A percentile compares a stretch with the other conserved stretches of the same genome.
These are phyloP conservation scores for Talaromyces sp. DNA, from an alignment of 2,329 filamentous ascomycete genomes.

Conservation along the genomic window DNA sequence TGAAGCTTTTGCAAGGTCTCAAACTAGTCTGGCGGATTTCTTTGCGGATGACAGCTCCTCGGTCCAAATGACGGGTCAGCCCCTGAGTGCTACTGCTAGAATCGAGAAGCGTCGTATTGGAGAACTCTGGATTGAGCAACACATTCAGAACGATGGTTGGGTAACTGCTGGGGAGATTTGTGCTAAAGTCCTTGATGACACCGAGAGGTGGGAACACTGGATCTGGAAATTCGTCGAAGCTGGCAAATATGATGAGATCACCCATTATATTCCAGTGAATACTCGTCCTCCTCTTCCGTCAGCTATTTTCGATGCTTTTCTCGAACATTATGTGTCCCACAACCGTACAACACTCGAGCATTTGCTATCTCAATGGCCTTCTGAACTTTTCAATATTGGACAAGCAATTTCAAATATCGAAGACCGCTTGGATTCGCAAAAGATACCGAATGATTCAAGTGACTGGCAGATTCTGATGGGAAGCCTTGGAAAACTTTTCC, in stretches of 20 bases:
- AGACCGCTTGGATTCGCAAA: constrained; percentile 71
- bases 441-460: constrained; percentile 70
- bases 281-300: constrained; percentile 74
- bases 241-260: constrained; percentile 84
- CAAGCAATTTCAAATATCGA: constrained; percentile 75
- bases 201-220: constrained; percentile 90
- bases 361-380: constrained; percentile 76
- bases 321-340: constrained; percentile 80
- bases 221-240: constrained; percentile 86
- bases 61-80: constrained; percentile 57
- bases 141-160: constrained; percentile 75
- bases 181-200: constrained; percentile 74
- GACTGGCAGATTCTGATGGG: constrained; percentile 92
- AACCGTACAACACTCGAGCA: constrained; percentile 73
- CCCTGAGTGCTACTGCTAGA: constrained; percentile 64
- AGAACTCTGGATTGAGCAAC: constrained; percentile 86
- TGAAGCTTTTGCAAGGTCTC: constrained; percentile 32
- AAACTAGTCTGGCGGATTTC: constrained; percentile 59
- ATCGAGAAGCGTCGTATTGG: constrained; percentile 88
- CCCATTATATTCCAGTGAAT: constrained; percentile 74
- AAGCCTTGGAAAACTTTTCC: constrained; percentile 76
- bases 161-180: constrained; percentile 71
- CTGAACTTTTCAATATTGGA: constrained; percentile 75
- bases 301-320: constrained; percentile 80
- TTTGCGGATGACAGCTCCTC: constrained; percentile 67